phyloP scores from a whole-genome alignment of 2,329 filamentous ascomycete genomes.

The Colletotrichum coccodes region DNA sequence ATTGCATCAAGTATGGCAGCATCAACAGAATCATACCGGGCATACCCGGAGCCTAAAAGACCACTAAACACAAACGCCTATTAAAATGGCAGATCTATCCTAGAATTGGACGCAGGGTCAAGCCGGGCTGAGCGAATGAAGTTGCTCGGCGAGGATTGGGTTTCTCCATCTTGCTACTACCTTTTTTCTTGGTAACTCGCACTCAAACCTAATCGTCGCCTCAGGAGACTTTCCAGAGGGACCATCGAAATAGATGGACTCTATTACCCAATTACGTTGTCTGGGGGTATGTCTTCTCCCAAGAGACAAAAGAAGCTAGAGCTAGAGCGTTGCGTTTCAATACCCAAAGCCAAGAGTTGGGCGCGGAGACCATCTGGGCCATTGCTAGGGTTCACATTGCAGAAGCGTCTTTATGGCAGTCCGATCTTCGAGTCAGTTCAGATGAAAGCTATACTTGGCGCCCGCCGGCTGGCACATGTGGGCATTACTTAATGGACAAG shows the following conservation, averaged over 20 bases:
- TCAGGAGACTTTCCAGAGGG: neutral
- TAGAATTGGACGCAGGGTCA: neutral
- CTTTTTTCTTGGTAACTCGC: neutral
- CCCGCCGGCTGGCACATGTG: too few relatives aligned
- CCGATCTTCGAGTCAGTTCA: conserved; percentile 26
- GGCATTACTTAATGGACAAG: neutral
- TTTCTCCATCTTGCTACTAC: neutral
- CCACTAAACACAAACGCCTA: neutral
- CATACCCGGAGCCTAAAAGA: neutral
- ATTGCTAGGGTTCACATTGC: neutral
- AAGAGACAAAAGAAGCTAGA: too few relatives aligned
- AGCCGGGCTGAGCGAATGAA: too few relatives aligned
- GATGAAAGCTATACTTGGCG: too few relatives aligned
- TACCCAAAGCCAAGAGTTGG: neutral
- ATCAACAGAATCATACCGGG: neutral
- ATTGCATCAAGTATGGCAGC: neutral
- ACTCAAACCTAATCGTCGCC: neutral
- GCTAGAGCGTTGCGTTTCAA: too few relatives aligned
- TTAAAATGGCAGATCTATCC: neutral
- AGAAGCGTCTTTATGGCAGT: neutral
- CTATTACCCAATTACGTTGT: too few relatives aligned
- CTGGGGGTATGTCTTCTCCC: too few relatives aligned
- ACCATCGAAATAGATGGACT: neutral
- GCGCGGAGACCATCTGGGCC: neutral
- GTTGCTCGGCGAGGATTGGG: neutral